Percentiles rank a stretch among this genome's conserved stretches.
Conservation (phyloP, 139 green algal genomes). For the Astrephomene gubernaculifera region DNA sequence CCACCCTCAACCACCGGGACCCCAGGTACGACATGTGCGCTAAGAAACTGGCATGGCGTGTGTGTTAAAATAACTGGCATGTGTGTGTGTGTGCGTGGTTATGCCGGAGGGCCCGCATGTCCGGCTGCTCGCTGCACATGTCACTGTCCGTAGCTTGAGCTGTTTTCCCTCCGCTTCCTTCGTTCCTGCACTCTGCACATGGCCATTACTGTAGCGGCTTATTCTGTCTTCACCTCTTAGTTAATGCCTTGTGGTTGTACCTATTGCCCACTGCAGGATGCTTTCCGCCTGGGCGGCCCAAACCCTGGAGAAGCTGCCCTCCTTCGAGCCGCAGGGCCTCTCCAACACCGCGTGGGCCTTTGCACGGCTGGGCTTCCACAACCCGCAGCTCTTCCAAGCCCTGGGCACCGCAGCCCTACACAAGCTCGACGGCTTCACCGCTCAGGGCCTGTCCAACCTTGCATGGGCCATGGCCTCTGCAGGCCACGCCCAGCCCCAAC, state of each 20-base stretch:
- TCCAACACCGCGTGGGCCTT: slow-evolving; percentile 58
- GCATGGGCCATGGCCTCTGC: slow-evolving; percentile 67
- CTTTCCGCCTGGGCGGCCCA: slow-evolving; percentile 36
- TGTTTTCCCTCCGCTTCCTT: too few species aligned
- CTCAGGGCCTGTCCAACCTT: slow-evolving; percentile 68
- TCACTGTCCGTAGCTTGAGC: too few species aligned
- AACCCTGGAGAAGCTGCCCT: slow-evolving; percentile 40
- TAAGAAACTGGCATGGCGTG: too few species aligned
- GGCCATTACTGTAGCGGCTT: too few species aligned
- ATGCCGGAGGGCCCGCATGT: too few species aligned
- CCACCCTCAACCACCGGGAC: slow-evolving; percentile 37
- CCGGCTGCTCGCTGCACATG: too few species aligned
- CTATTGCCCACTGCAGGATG: too few species aligned
- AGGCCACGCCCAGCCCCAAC: slow-evolving; percentile 37
- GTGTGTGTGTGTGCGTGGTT: too few species aligned
- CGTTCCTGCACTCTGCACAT: too few species aligned
- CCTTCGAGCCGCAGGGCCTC: slow-evolving; percentile 57
- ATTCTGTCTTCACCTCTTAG: too few species aligned
- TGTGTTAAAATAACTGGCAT: too few species aligned
- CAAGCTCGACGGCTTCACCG: slow-evolving; percentile 47
- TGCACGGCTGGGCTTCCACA: slow-evolving; percentile 43
- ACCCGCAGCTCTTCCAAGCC: slow-evolving; percentile 45
- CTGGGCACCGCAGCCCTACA: slow-evolving; percentile 45
- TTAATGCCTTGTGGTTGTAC: too few species aligned
- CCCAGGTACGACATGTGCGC: slow-evolving; percentile 28